Conservation (phyloP, 306 rosid species). For the Canavalia ensiformis region DNA sequence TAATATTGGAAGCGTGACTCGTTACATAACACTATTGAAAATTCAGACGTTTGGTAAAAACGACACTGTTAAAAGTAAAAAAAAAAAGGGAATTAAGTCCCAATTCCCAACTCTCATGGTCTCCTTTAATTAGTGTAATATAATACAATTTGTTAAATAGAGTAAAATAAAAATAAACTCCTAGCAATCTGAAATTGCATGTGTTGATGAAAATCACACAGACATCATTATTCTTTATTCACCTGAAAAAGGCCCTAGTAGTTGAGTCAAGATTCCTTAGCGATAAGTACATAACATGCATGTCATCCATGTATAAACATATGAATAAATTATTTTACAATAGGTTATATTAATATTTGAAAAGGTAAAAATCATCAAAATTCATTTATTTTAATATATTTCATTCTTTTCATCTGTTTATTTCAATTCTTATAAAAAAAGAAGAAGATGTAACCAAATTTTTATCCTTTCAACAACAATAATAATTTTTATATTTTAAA, state of each 20-base stretch:
- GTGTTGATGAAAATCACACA: neutral
- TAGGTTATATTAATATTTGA: no score
- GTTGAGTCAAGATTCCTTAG: slow-evolving; percentile 48
- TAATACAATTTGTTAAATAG: neutral
- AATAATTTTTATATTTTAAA: no score
- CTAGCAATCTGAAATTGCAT: slow-evolving; percentile 3
- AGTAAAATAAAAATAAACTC: neutral
- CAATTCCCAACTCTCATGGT: no score
- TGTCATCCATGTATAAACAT: slow-evolving; percentile 29
- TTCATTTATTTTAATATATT: no score
- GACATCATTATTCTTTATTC: neutral
- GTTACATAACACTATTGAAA: neutral
- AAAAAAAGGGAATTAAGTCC: no score
- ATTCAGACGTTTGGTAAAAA: neutral
- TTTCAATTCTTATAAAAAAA: no score
- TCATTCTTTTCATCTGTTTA: no score
- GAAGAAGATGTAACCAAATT: no score
- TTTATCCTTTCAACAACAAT: no score
- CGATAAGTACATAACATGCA: slow-evolving; percentile 34
- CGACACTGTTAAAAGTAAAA: no score
- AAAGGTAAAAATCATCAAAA: no score
- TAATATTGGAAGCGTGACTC: neutral
- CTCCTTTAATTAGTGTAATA: neutral
- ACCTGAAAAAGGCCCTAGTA: slow-evolving; percentile 3
- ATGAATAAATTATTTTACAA: no score